Evolutionary conservation across 108 stramenopile species (phyloP).

Genomic region (Skeletonema menzelii): DNA sequence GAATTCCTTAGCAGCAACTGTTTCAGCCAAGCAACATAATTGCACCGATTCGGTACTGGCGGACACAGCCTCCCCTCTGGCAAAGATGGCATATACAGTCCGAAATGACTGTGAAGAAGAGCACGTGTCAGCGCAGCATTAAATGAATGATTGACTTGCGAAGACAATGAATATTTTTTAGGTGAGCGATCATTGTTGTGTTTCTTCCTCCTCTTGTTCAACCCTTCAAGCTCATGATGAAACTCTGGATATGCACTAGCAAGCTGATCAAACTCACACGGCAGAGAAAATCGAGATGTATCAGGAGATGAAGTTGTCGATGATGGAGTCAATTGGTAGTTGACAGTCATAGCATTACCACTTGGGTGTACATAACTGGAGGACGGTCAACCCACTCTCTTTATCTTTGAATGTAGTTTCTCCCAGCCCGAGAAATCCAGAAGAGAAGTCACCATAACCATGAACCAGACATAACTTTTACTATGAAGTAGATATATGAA

Average conservation of each 20-base stretch:
- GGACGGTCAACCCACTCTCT: too few relatives aligned
- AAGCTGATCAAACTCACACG: conserved; percentile 67
- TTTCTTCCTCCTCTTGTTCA: conserved; percentile 29
- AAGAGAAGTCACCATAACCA: too few relatives aligned
- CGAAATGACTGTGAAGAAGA: conserved; percentile 71
- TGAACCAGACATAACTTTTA: too few relatives aligned
- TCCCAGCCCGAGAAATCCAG: too few relatives aligned
- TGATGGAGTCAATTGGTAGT: not conserved
- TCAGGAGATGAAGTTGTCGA: not conserved
- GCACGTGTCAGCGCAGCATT: conserved; percentile 78
- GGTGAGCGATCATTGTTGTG: not conserved
- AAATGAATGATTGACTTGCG: conserved; percentile 55
- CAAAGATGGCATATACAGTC: conserved; percentile 60
- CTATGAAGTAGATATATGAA: too few relatives aligned
- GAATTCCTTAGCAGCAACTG: conserved; percentile 52
- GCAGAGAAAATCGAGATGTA: conserved; percentile 18
- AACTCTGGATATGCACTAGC: conserved; percentile 66
- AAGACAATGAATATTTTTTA: not conserved
- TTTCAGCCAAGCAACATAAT: conserved; percentile 86
- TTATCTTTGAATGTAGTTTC: too few relatives aligned
- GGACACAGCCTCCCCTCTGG: conserved; percentile 84
- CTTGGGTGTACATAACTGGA: too few relatives aligned
- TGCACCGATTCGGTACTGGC: conserved; percentile 91
- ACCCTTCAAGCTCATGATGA: conserved; percentile 35
- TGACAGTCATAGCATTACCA: not conserved